phyloP scores from a whole-genome alignment of 805 yeast species.

The Isabelozyma pseudorhagii region DNA sequence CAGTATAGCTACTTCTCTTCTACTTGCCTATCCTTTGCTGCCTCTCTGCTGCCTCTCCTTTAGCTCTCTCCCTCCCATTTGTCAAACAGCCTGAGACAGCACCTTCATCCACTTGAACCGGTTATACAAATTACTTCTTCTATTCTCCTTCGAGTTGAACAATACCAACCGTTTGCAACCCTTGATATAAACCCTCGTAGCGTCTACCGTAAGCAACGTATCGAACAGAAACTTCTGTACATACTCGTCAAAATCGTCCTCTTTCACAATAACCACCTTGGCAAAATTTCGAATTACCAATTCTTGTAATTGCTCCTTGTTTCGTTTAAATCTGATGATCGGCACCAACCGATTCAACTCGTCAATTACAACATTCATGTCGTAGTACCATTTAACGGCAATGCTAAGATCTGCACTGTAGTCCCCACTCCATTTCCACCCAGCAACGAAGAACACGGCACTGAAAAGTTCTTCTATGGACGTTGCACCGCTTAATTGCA shows the following conservation, averaged over 20 bases:
- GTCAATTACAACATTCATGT: constrained; percentile 2
- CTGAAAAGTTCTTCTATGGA: background rate
- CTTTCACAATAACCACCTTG: background rate
- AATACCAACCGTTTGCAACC: background rate
- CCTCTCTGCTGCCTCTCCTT: no score
- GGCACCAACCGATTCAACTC: constrained; percentile 5
- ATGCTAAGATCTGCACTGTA: background rate
- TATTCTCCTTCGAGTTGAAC: background rate
- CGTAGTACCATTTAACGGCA: constrained; percentile 1
- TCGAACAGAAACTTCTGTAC: background rate
- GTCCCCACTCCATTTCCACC: background rate
- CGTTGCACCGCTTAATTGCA: background rate
- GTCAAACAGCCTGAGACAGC: no score
- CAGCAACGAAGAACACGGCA: no score
- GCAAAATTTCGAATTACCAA: background rate
- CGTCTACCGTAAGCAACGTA: background rate
- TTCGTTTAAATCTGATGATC: constrained; percentile 3
- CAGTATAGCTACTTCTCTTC: no score
- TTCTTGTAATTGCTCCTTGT: background rate
- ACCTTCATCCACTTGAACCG: background rate
- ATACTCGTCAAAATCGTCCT: background rate
- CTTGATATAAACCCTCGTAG: background rate
- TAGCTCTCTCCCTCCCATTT: no score
- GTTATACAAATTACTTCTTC: background rate
- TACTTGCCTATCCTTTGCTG: no score